Evolutionary conservation across 2,329 filamentous ascomycete genomes (phyloP).

Genomic region (Xylariaceae sp.): DNA sequence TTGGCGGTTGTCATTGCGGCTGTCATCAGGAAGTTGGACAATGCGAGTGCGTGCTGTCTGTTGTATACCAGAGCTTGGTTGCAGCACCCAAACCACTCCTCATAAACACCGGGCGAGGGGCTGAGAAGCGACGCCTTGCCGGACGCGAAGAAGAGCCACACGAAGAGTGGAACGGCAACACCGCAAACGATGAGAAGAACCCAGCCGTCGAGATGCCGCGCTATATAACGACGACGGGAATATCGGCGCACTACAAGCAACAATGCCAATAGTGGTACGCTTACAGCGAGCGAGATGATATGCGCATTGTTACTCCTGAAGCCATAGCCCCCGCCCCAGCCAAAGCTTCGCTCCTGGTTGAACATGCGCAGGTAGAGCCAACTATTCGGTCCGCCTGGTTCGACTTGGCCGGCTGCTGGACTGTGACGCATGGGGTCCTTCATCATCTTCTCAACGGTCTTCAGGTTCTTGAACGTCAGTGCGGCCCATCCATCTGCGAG

Average conservation of each 20-base stretch:
- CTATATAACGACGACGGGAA: constrained; percentile 20
- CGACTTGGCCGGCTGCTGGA: constrained; percentile 21
- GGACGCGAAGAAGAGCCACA: constrained; percentile 32
- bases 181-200: constrained; percentile 27
- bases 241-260: constrained; percentile 23
- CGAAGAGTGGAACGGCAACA: constrained; percentile 27
- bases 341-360: constrained; percentile 31
- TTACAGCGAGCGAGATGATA: constrained; percentile 26
- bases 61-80: constrained; percentile 33
- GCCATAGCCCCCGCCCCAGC: constrained; percentile 30
- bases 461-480: constrained; percentile 26
- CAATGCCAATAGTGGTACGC: constrained; percentile 23
- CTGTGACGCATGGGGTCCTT: constrained; percentile 24
- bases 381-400: constrained; percentile 27
- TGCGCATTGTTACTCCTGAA: constrained; percentile 30
- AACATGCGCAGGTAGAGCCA: constrained; percentile 32
- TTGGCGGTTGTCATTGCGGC: constrained; percentile 14
- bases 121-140: constrained; percentile 31
- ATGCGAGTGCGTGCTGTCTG: constrained; percentile 22
- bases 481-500: constrained; percentile 32
- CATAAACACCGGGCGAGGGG: constrained; percentile 25
- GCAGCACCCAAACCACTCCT: constrained; percentile 33
- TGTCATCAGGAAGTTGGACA: constrained; percentile 25
- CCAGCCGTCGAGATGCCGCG: constrained; percentile 29
- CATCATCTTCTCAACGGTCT: constrained; percentile 28